Evolutionary conservation across 2,329 filamentous ascomycete species (phyloP), one percentile per base, ranked within the genome.

Genomic region (Lasiodiplodia sp.): DNA sequence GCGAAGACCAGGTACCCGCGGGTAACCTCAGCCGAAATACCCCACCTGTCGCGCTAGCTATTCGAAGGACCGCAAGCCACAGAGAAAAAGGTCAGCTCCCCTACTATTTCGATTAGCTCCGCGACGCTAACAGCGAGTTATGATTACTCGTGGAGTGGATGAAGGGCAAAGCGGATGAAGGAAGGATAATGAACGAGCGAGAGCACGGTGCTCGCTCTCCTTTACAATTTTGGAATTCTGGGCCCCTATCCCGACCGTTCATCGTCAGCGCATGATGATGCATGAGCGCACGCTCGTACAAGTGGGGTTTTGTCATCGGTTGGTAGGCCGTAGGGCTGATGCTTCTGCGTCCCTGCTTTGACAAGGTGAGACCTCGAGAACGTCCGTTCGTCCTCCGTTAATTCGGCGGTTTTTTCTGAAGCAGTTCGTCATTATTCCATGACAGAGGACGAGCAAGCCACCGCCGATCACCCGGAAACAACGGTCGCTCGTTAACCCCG

Each of bases 401-500:
- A 60, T 51, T 63, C 58, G 40, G 58, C 58, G 21, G 18, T 21
- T 47, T 47, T 47, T n/a, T n/a, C 44, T 47, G 44, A n/a, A 47
- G 44, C 44, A 18, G 18, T n/a, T 47, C 44, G 38, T 18, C 40
- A 18, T 63, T 25, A 16, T 64, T 44, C 44, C 47, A 21, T 37
- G 37, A 38, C 51, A 21, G 28, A 64, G 56, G n/a, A 18, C 1
- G 7, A 47, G 44, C n/a, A 3, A 31, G 23, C 58, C 25, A 49
- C 40, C 31, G 60, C 60, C 31, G 60, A 64, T 64, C 60, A 64
- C 21, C 47, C 60, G 60, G 60, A 64, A 6, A 64, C 60, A 64
- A 53, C 47, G 60, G 47, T 52, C n/a, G 60, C 47, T 64, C 47
- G 44, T 64, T 38, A 51, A 38, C 10, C 16, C 44, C 60, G 60